Percentiles rank a stretch among this genome's conserved stretches.
Evolutionary conservation across 1,139 yeast species (phyloP).

Genomic region (Sugiyamaella xylanicola): DNA sequence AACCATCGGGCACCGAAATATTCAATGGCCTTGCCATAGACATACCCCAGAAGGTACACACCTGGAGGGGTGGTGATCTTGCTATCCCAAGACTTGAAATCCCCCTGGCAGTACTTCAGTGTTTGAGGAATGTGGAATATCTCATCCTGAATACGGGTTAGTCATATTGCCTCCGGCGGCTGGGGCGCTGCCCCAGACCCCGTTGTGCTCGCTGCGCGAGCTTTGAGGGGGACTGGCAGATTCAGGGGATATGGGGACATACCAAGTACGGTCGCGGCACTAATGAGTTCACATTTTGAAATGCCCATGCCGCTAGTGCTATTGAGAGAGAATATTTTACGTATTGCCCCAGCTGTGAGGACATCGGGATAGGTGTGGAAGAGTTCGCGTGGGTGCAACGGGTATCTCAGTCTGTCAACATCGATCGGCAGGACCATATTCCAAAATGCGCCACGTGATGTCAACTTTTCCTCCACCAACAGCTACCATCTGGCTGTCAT

Average conservation of each 20-base stretch:
- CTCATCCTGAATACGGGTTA: slow-evolving; percentile 59
- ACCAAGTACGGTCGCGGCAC: slow-evolving; percentile 40
- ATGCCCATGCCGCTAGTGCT: slow-evolving; percentile 25
- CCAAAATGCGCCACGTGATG: too few relatives aligned
- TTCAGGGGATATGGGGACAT: background rate
- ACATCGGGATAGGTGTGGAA: background rate
- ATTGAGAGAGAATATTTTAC: slow-evolving; percentile 16
- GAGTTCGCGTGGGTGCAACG: background rate
- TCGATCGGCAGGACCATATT: background rate
- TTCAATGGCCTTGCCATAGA: slow-evolving; percentile 46
- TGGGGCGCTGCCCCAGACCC: slow-evolving; percentile 4
- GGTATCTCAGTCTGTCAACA: background rate
- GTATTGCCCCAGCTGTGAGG: slow-evolving; percentile 2
- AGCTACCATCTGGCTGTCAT: too few relatives aligned
- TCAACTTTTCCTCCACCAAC: too few relatives aligned
- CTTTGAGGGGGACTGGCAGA: background rate
- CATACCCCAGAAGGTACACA: slow-evolving; percentile 65
- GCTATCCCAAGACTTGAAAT: slow-evolving; percentile 72
- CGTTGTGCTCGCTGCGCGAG: background rate
- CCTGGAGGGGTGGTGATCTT: slow-evolving; percentile 99
- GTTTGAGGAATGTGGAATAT: slow-evolving; percentile 84
- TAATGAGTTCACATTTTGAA: slow-evolving; percentile 25
- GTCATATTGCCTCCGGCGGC: background rate
- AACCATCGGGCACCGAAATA: slow-evolving; percentile 12
- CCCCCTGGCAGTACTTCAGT: slow-evolving; percentile 60